Conservation (phyloP, 257 asterid genomes). For the Solanum peruvianum region DNA sequence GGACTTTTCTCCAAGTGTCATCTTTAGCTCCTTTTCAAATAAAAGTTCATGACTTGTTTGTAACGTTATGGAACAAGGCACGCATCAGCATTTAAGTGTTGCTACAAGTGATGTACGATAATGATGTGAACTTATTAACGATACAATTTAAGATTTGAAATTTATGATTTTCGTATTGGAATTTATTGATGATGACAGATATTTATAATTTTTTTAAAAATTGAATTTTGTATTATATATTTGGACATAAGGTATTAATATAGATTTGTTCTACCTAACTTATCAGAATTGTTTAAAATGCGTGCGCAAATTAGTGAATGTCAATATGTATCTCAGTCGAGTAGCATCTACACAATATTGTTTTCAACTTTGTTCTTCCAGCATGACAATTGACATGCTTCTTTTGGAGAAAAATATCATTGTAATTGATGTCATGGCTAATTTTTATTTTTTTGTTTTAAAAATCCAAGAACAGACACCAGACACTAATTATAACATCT, state of each 20-base stretch:
- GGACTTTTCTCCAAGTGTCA: background rate
- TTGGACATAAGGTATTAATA: background rate
- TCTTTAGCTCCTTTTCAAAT: background rate
- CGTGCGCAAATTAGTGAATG: background rate
- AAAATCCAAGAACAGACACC: background rate
- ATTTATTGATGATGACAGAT: background rate
- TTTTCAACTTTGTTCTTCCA: background rate
- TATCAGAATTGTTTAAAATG: background rate
- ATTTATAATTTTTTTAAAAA: background rate
- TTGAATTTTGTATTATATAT: background rate
- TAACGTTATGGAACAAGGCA: background rate
- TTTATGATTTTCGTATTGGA: background rate
- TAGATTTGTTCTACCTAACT: background rate
- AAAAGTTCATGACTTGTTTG: background rate
- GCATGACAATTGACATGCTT: background rate
- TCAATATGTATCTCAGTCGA: background rate
- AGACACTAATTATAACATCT: background rate
- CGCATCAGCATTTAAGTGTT: background rate
- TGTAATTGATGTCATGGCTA: background rate
- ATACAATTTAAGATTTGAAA: background rate
- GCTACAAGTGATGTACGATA: background rate
- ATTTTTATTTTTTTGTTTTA: background rate
- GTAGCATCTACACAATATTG: background rate
- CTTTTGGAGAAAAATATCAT: background rate
- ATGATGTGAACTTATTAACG: background rate